Evolutionary conservation across 2,329 filamentous ascomycete species (phyloP).

Genomic region (Penicillium sp.): DNA sequence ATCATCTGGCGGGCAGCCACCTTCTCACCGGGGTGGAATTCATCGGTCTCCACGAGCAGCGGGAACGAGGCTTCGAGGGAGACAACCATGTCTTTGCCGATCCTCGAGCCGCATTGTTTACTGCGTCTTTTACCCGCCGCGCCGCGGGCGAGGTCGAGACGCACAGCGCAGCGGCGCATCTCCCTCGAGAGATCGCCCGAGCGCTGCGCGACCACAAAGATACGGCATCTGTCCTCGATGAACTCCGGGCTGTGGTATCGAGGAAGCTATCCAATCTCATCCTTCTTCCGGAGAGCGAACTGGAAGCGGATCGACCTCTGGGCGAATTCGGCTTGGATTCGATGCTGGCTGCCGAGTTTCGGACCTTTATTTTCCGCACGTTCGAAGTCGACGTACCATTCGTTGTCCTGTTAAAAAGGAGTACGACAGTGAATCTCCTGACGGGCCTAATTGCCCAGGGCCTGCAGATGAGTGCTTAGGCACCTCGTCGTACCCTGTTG

Average conservation of each 20-base stretch:
- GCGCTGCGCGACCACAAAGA: neutral
- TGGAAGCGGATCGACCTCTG: slow-evolving; percentile 2
- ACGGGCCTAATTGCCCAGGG: neutral
- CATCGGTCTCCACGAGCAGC: neutral
- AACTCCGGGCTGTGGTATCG: neutral
- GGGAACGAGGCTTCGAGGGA: slow-evolving; percentile 9
- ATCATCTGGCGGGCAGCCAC: neutral
- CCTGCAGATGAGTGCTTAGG: neutral
- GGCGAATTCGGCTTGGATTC: slow-evolving; percentile 23
- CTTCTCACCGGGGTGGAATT: slow-evolving; percentile 6
- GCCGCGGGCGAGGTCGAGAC: neutral
- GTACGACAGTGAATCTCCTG: neutral
- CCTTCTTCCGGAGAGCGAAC: neutral
- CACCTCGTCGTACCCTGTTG: too few relatives aligned
- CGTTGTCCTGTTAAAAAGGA: neutral
- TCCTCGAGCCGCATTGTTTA: slow-evolving; percentile 3
- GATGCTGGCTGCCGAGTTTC: slow-evolving; percentile 28
- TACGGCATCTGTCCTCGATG: neutral
- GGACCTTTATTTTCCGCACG: slow-evolving; percentile 19
- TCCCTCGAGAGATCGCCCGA: neutral
- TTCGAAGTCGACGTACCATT: slow-evolving; percentile 23
- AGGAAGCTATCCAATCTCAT: neutral
- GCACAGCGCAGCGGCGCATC: neutral
- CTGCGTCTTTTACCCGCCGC: neutral
- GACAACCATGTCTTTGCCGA: slow-evolving; percentile 5